Evolutionary conservation across 1,284 basidiomycete genomes (phyloP).

Genomic region (Boletus smithii): DNA sequence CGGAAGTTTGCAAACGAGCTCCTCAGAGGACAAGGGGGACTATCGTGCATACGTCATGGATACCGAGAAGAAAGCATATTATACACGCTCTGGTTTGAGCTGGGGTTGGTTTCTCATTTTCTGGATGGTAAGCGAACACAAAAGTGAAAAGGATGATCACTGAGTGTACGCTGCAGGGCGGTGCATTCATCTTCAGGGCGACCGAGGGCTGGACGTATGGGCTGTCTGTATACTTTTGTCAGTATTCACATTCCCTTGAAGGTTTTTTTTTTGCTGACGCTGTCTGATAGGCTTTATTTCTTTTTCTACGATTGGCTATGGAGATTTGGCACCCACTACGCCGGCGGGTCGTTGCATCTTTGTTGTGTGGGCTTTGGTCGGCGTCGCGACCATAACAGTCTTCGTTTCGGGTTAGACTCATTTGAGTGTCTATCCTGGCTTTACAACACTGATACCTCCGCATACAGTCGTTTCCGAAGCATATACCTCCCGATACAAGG

Average conservation of each 20-base stretch:
- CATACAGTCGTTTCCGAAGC: conserved; percentile 60
- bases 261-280: conserved; percentile 3
- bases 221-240: conserved; percentile 69
- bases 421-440: neutral
- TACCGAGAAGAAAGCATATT: conserved; percentile 47
- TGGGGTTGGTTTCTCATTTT: conserved; percentile 53
- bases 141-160: neutral
- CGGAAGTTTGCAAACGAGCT: conserved; percentile 13
- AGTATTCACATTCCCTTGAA: conserved; percentile 22
- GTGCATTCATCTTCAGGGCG: conserved; percentile 51
- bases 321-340: conserved; percentile 60
- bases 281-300: conserved; percentile 48
- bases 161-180: conserved; percentile 36
- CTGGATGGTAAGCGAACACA: conserved; percentile 45
- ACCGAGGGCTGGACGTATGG: conserved; percentile 55
- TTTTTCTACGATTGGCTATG: conserved; percentile 71
- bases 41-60: conserved; percentile 19
- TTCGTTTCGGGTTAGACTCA: conserved; percentile 59
- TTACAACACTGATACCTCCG: conserved; percentile 3
- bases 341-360: conserved; percentile 75
- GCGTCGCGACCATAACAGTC: conserved; percentile 73
- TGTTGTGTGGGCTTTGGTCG: conserved; percentile 76
- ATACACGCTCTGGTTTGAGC: conserved; percentile 45
- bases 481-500: conserved; percentile 54
- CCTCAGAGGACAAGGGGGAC: conserved; percentile 11